Base-by-base conservation (phyloP, 805 yeast species). In the Candida broadrunensis region DNA sequence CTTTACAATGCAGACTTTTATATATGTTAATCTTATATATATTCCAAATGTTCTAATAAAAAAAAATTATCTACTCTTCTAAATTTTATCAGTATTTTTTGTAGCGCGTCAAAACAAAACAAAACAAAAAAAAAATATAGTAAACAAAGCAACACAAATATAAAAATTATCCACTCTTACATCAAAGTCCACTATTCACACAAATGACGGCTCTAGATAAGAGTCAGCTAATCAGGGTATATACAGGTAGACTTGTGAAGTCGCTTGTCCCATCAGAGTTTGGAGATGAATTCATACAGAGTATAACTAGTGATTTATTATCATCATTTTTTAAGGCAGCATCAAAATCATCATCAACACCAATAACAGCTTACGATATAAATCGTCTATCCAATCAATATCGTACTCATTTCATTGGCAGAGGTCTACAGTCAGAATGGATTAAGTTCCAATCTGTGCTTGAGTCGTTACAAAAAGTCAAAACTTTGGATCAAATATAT, bases 241-340 rank as follows among this genome's bases (percentile, higher is more conserved):
- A 70, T 39, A 45, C 62, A 26, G 56, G 55, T 23, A 52, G 73
- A 14, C 51, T 71, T 26, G 69, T 67, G 30, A 56, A 53, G 35
- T 52, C 70, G 13, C 48, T 70, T 20, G 58, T 67, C 1, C 74
- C 76, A 8, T 23, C 47, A 1, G 70, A 64, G 36, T 57, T 64
- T 38, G 72, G 72, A 1, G 56, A 58, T 1, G 67, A 60, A 32
- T 66, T 60, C 42, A 50, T 49, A 4, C 57, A 60, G 35, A 58
- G 67, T 35, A 49, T 67, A 14, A 49, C 62, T 16, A 49, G 45
- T 36, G 73, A 68, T 33, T 41, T 68, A 38, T 56, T 16, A 29
- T 26, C 8, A 39, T 19, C 35, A 23, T 20, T 40, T 19, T 9
- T 8, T 21, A 24, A n/a, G 39, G 19, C 42, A 45, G 36, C 18